Percentiles rank a stretch among this genome's conserved stretches.
Conservation (phyloP, 208 protist genomes). For the Leishmania martiniquensis region DNA sequence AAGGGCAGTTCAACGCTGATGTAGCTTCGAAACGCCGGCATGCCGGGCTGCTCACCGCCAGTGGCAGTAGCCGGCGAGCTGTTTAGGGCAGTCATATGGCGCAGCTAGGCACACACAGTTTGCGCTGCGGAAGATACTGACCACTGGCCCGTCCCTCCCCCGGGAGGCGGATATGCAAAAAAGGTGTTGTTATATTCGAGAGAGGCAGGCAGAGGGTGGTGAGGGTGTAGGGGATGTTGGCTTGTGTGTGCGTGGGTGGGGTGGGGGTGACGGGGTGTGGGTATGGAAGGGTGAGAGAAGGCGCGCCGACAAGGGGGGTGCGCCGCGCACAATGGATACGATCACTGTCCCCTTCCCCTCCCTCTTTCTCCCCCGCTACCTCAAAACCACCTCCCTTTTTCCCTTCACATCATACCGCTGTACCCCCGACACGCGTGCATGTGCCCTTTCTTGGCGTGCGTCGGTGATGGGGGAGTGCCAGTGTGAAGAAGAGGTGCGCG, state of each 20-base stretch:
- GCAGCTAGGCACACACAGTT: neutral
- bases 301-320: neutral
- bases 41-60: neutral
- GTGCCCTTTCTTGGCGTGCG: neutral
- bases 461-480: neutral
- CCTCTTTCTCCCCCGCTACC: neutral
- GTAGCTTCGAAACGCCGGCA: constrained; percentile 53
- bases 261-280: neutral
- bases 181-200: neutral
- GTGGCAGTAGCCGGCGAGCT: neutral
- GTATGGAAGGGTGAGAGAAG: neutral
- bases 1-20: constrained; percentile 81
- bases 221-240: neutral
- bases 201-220: neutral
- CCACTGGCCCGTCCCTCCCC: neutral
- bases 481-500: too few species aligned
- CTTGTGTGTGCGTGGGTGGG: too few species aligned
- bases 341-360: neutral
- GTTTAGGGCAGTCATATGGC: neutral
- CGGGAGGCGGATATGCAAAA: neutral
- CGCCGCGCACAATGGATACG: neutral
- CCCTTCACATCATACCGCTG: neutral
- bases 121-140: neutral
- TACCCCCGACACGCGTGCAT: neutral
- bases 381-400: neutral